These are phyloP conservation scores for Pueraria montana DNA, from an alignment of 306 rosid species.

Conservation along the genomic window DNA sequence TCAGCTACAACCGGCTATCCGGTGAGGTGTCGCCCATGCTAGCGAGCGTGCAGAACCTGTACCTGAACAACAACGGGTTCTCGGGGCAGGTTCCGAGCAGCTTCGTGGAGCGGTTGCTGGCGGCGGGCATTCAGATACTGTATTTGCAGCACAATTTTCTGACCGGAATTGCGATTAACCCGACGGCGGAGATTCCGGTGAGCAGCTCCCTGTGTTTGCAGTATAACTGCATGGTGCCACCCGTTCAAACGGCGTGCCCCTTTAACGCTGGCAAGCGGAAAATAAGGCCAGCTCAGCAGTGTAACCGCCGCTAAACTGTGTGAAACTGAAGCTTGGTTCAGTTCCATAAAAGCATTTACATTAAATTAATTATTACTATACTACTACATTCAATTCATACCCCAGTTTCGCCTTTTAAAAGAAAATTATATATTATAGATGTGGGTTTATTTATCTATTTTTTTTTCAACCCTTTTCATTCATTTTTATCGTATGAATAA, in stretches of 20 bases:
- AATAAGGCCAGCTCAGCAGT: conserved; percentile 75
- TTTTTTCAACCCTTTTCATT: neutral
- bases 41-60: conserved; percentile 83
- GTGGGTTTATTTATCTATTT: neutral
- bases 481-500: conserved; percentile 1
- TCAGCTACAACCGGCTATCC: conserved; percentile 74
- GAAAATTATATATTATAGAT: neutral
- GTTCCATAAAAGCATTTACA: neutral
- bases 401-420: neutral
- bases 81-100: conserved; percentile 77
- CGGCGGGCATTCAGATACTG: conserved; percentile 67
- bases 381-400: neutral
- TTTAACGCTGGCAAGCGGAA: conserved; percentile 78
- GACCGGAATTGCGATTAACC: conserved; percentile 85
- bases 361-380: neutral
- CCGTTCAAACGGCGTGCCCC: conserved; percentile 86
- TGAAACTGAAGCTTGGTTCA: neutral
- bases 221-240: conserved; percentile 97
- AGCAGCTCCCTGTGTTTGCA: conserved; percentile 89
- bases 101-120: conserved; percentile 76
- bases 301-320: conserved; percentile 56
- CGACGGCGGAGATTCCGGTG: conserved; percentile 92
- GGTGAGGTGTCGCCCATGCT: conserved; percentile 76
- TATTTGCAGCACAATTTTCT: conserved; percentile 88
- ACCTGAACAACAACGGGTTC: conserved; percentile 86